Evolutionary conservation across 768 basidiomycete species (phyloP), one percentile per base, ranked within the genome.

Genomic region (Mycena crocata): DNA sequence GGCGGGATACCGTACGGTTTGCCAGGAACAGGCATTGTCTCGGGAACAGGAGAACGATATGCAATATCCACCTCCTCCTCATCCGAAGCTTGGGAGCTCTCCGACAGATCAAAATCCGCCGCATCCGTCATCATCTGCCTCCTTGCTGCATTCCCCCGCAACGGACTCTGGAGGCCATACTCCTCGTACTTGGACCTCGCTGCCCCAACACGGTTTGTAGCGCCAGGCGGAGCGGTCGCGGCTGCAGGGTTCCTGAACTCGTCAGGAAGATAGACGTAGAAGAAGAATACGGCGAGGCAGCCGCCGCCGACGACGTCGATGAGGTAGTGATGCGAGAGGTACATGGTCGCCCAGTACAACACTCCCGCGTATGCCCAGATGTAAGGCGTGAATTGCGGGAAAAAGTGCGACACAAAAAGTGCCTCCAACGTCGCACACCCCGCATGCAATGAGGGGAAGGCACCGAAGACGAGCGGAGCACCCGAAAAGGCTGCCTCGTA

Each of bases 321-420:
- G 75, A 99, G 92, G 84, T 99, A 99, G 82, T 99, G 97, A 79
- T 98, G 95, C 5, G 94, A 94, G 73, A 97, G 91, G 83, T 97
- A 98, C 97, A 99, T 99, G 26, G 97, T 98, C 13, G 94, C 91
- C 98, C 98, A 99, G 78, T 97, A 99, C 5, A 99, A 87, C 21
- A 94, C 81, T 8, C 87, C 89, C 3, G 90, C 90, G 79, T 99
- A 99, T 1, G 80, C 82, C 94, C 95, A 98, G 26, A 90, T 89
- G 69, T 85, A 90, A 3, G 81, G 82, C 1, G 87, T 83, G 34
- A 84, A 85, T 66, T 86, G 84, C 0, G 94, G 93, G 88, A 98
- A 99, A 81, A 99, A 98, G 80, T 99, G 95, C 23, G 93, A 89
- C 58, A 98, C 80, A 85, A 96, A 96, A 52, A 99, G 86, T 0